phyloP scores from a whole-genome alignment of 305 asterid genomes.

The Lippia alba region DNA sequence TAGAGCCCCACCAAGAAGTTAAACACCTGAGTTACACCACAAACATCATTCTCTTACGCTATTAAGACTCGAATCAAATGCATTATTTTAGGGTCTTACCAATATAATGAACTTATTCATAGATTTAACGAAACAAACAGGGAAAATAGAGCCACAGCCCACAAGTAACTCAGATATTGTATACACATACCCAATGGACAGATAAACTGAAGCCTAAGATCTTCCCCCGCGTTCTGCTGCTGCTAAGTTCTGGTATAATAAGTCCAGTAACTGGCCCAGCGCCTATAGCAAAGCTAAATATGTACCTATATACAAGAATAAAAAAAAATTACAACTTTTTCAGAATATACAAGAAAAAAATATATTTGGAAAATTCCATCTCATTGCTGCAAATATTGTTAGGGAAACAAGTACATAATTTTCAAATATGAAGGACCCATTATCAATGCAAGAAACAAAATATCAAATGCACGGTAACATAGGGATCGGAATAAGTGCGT shows the following conservation, averaged over 20 bases:
- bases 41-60: not conserved
- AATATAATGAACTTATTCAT: not conserved
- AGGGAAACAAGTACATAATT: not conserved
- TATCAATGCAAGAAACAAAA: not conserved
- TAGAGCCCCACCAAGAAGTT: constrained; percentile 87
- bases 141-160: not conserved
- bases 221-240: constrained; percentile 83
- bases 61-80: not conserved
- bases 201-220: constrained; percentile 86
- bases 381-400: not conserved
- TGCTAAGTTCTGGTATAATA: constrained; percentile 93
- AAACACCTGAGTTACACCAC: constrained; percentile 62
- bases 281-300: constrained; percentile 70
- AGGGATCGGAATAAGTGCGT: constrained; percentile 14
- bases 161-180: too few species aligned
- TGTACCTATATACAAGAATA: constrained; percentile 56
- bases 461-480: constrained; percentile 10
- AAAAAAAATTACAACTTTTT: constrained; percentile 21
- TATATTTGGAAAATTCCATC: not conserved
- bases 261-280: constrained; percentile 91
- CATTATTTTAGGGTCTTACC: not conserved
- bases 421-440: not conserved
- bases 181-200: constrained; percentile 83
- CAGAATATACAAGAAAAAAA: not conserved
- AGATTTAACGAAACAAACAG: not conserved